Evolutionary conservation across 371 early-diverging fungal genomes (phyloP).

Genomic region (Lichtheimia corymbifera): DNA sequence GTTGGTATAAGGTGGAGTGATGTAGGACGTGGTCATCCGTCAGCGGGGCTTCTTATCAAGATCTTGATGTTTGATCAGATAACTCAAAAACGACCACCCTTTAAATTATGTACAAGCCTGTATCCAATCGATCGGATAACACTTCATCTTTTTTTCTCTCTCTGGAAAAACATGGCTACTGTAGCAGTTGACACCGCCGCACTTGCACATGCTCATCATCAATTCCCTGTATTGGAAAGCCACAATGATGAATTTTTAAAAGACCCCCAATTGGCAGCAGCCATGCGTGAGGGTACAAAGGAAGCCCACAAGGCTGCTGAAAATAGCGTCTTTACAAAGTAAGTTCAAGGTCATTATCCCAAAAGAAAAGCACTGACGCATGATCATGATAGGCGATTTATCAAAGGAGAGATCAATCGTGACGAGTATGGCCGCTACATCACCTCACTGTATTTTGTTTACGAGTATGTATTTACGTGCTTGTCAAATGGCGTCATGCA

Average conservation of each 20-base stretch:
- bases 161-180: too few relatives aligned
- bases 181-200: too few relatives aligned
- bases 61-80: too few relatives aligned
- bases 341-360: not conserved
- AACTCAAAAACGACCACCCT: too few relatives aligned
- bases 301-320: slow-evolving; percentile 60
- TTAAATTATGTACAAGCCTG: too few relatives aligned
- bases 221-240: not conserved
- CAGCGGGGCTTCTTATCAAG: too few relatives aligned
- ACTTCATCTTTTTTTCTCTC: too few relatives aligned
- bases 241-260: slow-evolving; percentile 19
- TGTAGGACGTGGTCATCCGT: too few relatives aligned
- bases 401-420: slow-evolving; percentile 46
- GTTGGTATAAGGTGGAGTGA: too few relatives aligned
- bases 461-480: slow-evolving; percentile 30
- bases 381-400: slow-evolving; percentile 32
- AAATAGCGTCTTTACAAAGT: slow-evolving; percentile 63
- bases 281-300: slow-evolving; percentile 63
- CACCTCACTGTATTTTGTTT: slow-evolving; percentile 46
- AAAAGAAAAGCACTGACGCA: not conserved
- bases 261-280: slow-evolving; percentile 48
- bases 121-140: too few relatives aligned
- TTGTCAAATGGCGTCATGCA: not conserved
- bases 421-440: slow-evolving; percentile 54
- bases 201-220: too few relatives aligned